Evolutionary conservation across 306 rosid genomes (phyloP), one percentile per base, ranked within the genome.

Genomic region (Inga oerstediana): DNA sequence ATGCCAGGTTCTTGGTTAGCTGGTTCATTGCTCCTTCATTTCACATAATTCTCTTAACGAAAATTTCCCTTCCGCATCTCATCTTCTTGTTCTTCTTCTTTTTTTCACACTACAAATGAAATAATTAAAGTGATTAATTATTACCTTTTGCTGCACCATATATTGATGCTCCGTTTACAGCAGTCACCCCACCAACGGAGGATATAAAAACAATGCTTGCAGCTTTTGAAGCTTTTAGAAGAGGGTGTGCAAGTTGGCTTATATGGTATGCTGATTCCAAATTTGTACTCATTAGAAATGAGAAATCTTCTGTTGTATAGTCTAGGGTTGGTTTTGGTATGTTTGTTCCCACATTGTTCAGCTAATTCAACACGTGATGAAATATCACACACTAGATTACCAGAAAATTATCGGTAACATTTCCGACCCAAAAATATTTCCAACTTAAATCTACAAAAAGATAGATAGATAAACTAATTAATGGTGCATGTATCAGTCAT

Each of bases 11-110:
- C 82, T 76, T 88, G 0, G 93, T 78, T 8, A 89, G 15, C 8
- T 89, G 91, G 46, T 83, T 92, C 2, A 89, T 84, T 81, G 92
- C 94, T 62, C 91, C 92, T 90, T 80, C 71, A 68, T 35, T 20
- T 49, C 54, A 46, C 51, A 10, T 46, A 32, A 32, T 46, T 46
- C 13, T 46, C 51, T 46, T 46, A 9, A 46, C 10, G 13, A 46
- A 46, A 46, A 8, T 46, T 13, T 48, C 58, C 58, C 58, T 3
- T 1, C 7, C 10, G 43, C 8, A 17, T 17, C n/a, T 10, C 14
- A 59, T 59, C 32, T 20, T 58, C 10, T 59, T 59, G 34, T 59
- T 8, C 37, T 4, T 61, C 66, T n/a, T 59, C 10, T 59, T 22
- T 32, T 32, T 32, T 32, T 32, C 2, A 39, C 14, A 24, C 17